Conservation (phyloP, 2,329 filamentous ascomycete genomes). For the Ilyonectria destructans region DNA sequence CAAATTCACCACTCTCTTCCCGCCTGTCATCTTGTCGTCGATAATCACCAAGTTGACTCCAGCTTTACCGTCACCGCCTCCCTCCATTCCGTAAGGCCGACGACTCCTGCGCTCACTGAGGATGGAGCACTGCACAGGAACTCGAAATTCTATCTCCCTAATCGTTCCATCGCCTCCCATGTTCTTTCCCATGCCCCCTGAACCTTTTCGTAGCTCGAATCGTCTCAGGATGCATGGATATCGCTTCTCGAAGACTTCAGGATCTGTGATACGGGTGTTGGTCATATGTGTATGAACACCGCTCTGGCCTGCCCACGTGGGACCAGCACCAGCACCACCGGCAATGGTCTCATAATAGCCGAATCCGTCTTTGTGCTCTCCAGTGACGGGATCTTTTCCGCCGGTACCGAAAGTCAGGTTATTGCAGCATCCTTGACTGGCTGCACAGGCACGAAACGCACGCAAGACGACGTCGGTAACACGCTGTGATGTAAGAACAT, state of each 20-base stretch:
- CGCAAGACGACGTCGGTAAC: conserved; percentile 79
- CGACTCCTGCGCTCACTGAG: conserved; percentile 84
- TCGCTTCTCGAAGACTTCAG: conserved; percentile 55
- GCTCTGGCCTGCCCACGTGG: conserved; percentile 49
- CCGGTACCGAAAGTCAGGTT: conserved; percentile 86
- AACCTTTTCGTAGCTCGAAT: conserved; percentile 50
- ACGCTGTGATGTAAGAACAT: conserved; percentile 55
- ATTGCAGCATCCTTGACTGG: conserved; percentile 85
- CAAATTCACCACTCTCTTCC: conserved; percentile 51
- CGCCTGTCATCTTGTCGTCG: conserved; percentile 48
- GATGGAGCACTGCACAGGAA: conserved; percentile 84
- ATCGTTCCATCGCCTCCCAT: conserved; percentile 84
- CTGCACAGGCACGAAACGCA: conserved; percentile 82
- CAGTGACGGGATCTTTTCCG: conserved; percentile 48
- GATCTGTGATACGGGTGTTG: conserved; percentile 57
- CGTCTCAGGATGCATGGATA: conserved; percentile 54
- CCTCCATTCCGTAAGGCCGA: conserved; percentile 82
- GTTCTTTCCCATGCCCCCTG: conserved; percentile 76
- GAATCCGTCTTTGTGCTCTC: conserved; percentile 50
- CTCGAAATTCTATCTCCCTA: conserved; percentile 86
- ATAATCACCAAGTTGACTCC: conserved; percentile 81
- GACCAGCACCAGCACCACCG: conserved; percentile 53
- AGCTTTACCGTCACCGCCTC: conserved; percentile 78
- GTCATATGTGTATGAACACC: conserved; percentile 57
- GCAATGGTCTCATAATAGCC: conserved; percentile 58